Conservation (phyloP, 108 stramenopile species). For the Cyclotella cryptica region DNA sequence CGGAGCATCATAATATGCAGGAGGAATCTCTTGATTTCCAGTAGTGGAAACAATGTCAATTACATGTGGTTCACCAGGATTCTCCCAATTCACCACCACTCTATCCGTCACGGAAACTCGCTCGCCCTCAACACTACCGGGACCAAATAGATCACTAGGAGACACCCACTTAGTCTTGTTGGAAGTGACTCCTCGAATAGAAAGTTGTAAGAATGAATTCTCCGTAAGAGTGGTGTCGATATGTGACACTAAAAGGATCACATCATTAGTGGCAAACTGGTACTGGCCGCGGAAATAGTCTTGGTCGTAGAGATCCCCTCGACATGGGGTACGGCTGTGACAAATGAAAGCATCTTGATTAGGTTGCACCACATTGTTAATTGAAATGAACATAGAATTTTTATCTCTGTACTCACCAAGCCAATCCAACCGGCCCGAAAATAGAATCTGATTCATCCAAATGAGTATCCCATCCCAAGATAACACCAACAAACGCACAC, state of each 20-base stretch:
- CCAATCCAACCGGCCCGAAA: constrained; percentile 57
- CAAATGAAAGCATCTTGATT: not conserved
- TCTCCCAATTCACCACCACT: constrained; percentile 50
- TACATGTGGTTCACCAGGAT: constrained; percentile 56
- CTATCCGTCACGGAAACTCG: constrained; percentile 36
- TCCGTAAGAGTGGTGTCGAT: constrained; percentile 54
- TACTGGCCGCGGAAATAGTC: constrained; percentile 59
- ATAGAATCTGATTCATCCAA: constrained; percentile 56
- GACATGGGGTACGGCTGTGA: constrained; percentile 30
- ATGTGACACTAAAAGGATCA: constrained; percentile 52
- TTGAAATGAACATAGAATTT: too few relatives aligned
- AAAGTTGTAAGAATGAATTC: constrained; percentile 24
- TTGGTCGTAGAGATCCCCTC: constrained; percentile 45
- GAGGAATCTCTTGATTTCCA: constrained; percentile 31
- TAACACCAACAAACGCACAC: constrained; percentile 47
- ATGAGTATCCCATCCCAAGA: constrained; percentile 55
- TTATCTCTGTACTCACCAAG: constrained; percentile 36
- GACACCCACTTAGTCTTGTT: constrained; percentile 26
- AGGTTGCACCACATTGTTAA: too few relatives aligned
- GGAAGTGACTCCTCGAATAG: constrained; percentile 27
- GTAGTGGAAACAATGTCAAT: constrained; percentile 54
- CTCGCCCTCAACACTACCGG: constrained; percentile 47
- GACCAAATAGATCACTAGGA: constrained; percentile 43
- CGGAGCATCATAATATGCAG: constrained; percentile 24
- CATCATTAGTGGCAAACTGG: constrained; percentile 45